phyloP scores from a whole-genome alignment of 176 grass and related monocot genomes.

The Aegilops umbellulata region DNA sequence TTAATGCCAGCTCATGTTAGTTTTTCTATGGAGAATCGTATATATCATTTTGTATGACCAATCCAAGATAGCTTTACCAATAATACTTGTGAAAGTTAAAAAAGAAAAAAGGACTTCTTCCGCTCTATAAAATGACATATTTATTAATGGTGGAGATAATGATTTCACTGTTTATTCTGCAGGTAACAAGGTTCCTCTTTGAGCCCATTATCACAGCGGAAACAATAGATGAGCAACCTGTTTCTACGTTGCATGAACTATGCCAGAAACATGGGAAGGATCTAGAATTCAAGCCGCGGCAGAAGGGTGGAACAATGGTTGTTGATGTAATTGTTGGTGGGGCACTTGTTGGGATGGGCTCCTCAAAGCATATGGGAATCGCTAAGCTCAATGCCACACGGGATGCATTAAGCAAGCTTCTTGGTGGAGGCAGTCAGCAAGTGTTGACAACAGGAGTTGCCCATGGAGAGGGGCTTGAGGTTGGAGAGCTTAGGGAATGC shows the following conservation, averaged over 20 bases:
- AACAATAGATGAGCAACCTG: constrained; percentile 75
- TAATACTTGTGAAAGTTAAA: not conserved
- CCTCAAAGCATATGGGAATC: constrained; percentile 69
- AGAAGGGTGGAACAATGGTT: constrained; percentile 41
- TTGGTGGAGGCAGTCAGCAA: not conserved
- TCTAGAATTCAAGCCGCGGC: constrained; percentile 50
- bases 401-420: constrained; percentile 69
- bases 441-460: not conserved
- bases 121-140: not conserved
- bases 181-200: constrained; percentile 63
- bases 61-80: not conserved
- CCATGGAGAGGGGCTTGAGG: constrained; percentile 3
- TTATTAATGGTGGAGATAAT: not conserved
- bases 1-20: not conserved
- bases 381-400: constrained; percentile 81
- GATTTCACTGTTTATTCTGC: constrained; percentile 10
- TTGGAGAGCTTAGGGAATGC: constrained; percentile 51
- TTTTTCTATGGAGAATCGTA: not conserved
- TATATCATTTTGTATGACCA: not conserved
- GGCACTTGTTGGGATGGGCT: constrained; percentile 65
- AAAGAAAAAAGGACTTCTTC: not conserved
- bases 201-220: constrained; percentile 77
- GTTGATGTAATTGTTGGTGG: constrained; percentile 60
- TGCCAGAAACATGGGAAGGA: constrained; percentile 66
- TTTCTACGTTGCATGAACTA: constrained; percentile 50